Evolutionary conservation across 257 asterid genomes (phyloP).

Genomic region (Fraxinus excelsior): DNA sequence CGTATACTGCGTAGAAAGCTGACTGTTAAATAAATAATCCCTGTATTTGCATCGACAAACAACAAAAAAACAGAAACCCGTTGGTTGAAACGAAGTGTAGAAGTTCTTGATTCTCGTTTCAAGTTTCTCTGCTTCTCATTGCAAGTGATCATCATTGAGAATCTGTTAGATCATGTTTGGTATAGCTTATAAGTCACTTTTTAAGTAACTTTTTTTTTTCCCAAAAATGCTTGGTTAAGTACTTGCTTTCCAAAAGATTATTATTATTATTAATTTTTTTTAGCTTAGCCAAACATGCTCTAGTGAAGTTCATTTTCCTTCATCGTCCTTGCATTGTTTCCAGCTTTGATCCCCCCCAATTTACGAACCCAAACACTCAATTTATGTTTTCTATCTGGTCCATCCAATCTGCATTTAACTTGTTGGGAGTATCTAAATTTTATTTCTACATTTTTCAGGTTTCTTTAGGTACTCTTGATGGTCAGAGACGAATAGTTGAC

Average conservation of each 20-base stretch:
- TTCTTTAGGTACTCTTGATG: constrained; percentile 47
- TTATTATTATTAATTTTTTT: background rate
- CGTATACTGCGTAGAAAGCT: background rate
- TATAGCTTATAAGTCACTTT: background rate
- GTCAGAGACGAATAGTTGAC: constrained; percentile 48
- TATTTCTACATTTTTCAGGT: constrained; percentile 37
- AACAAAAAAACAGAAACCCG: too few relatives aligned
- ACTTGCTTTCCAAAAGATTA: background rate
- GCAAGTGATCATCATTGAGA: background rate
- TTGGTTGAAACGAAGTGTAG: background rate
- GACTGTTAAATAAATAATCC: background rate
- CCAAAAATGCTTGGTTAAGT: background rate
- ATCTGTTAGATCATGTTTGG: background rate
- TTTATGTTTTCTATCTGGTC: background rate
- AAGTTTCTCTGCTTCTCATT: background rate
- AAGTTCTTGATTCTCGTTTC: background rate
- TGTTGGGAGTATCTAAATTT: background rate
- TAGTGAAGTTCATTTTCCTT: background rate
- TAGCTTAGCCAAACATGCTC: background rate
- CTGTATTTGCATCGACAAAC: background rate
- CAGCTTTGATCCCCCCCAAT: background rate
- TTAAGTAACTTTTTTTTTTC: too few relatives aligned
- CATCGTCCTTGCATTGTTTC: background rate
- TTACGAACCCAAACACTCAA: background rate
- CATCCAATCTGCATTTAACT: background rate